A percentile compares a stretch with the other conserved stretches of the same genome.
phyloP scores from a whole-genome alignment of 2,329 filamentous ascomycete genomes.

The Pseudocercospora eumusae region DNA sequence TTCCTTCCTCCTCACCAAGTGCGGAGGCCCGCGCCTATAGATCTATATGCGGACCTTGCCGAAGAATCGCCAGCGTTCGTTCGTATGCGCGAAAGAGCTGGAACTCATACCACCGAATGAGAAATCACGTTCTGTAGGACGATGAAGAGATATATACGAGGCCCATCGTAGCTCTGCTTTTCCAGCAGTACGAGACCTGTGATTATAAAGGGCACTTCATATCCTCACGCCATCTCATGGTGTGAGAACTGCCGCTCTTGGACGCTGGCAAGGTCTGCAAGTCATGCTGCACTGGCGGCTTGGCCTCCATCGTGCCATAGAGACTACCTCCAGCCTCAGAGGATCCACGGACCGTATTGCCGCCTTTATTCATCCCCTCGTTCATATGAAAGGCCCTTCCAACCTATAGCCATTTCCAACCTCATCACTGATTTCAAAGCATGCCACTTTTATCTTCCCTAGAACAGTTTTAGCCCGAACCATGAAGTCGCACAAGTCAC shows the following conservation, averaged over 20 bases:
- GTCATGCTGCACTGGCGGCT: constrained; percentile 5
- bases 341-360: background rate
- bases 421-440: background rate
- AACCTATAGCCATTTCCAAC: background rate
- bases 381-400: background rate
- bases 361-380: background rate
- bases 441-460: background rate
- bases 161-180: background rate
- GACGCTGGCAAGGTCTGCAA: background rate
- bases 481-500: constrained; percentile 7
- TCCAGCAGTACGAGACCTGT: background rate
- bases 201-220: background rate
- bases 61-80: background rate
- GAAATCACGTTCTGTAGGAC: no score
- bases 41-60: background rate
- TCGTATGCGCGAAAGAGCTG: background rate
- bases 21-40: constrained; percentile 2
- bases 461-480: background rate
- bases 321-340: background rate
- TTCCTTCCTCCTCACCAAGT: no score
- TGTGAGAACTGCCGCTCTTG: background rate
- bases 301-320: background rate
- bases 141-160: no score
- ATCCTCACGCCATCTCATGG: background rate
- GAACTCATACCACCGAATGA: no score